Evolutionary conservation across 768 basidiomycete species (phyloP).

Genomic region (Leccinum variicolor): DNA sequence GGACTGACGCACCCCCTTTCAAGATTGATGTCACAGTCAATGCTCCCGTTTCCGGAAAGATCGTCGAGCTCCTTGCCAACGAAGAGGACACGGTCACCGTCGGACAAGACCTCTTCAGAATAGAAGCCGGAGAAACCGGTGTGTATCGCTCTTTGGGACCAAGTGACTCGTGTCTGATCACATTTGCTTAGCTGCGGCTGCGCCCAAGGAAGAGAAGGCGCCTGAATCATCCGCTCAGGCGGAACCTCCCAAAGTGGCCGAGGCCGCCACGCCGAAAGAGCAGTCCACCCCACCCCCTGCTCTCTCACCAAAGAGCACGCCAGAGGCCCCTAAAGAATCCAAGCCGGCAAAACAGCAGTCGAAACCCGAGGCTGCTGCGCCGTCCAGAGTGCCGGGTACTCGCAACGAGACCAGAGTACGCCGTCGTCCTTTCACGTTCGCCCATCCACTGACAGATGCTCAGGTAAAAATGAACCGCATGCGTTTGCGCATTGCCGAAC

Average conservation of each 20-base stretch:
- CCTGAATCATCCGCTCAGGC: constrained; percentile 24
- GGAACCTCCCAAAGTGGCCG: constrained; percentile 34
- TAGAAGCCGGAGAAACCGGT: constrained; percentile 79
- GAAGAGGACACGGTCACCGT: constrained; percentile 95
- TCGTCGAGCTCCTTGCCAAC: constrained; percentile 78
- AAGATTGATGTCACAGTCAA: constrained; percentile 98
- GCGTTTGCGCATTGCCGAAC: constrained; percentile 95
- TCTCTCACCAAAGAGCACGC: constrained; percentile 34
- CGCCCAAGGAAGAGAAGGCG: constrained; percentile 23
- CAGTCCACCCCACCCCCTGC: constrained; percentile 45
- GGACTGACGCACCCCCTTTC: constrained; percentile 6
- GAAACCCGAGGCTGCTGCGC: constrained; percentile 29
- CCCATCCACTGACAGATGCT: background rate
- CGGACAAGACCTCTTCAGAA: constrained; percentile 89
- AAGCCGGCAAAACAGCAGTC: constrained; percentile 36
- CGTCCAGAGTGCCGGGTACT: constrained; percentile 43
- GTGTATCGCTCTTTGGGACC: constrained; percentile 16
- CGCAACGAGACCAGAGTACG: constrained; percentile 84
- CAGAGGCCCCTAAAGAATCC: constrained; percentile 30
- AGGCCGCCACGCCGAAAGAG: constrained; percentile 43
- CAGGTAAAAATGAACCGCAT: constrained; percentile 99
- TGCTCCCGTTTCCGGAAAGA: constrained; percentile 83
- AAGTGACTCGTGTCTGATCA: background rate
- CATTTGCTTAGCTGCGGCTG: constrained; percentile 25
- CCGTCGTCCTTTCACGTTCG: constrained; percentile 1